Evolutionary conservation across 2,329 filamentous ascomycete species (phyloP), one percentile per base, ranked within the genome.

Genomic region (Mollisia scopiformis): DNA sequence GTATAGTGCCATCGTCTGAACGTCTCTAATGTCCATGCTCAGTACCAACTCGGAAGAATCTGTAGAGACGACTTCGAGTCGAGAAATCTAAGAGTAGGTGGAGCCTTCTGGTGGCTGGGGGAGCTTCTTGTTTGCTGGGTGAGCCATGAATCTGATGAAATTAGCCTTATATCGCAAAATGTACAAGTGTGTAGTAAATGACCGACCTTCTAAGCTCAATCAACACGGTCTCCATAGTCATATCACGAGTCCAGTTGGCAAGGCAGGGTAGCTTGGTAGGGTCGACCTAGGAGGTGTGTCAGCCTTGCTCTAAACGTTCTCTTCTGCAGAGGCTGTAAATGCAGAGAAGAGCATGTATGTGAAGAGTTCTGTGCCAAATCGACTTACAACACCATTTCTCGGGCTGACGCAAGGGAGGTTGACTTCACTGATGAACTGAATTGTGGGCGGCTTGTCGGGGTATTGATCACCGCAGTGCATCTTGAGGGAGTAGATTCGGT

Each of bases 401-500:
- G 84, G 82, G 77, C 94, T 90, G 55, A 99, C 95, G 72, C 94
- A 96, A 27, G 95, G 95, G n/a, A 98, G 85, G 79, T 98, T 97
- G 79, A 99, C 89, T 77, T 92, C 91, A 72, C 91, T 97, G 71
- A 95, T 88, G 78, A 99, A 99, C 73, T 94, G 88, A 72, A 99
- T 91, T 55, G 89, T 88, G 0, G 95, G 95, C 49, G 95, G 95
- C 64, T 86, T 82, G 75, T 97, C 93, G 55, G 95, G 95, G 76
- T 99, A 99, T 60, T 91, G 82, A 52, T 88, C 83, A 64, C 93
- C 93, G 80, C 95, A 99, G 80, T 96, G 90, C 81, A 99, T 97
- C 78, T 94, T 96, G 72, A 99, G 85, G 69, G 92, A 96, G 84
- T 99, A 99, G 80, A 99, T 99, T 73, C 95, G 91, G 80, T 99